These are phyloP conservation scores for Helichrysum umbraculigerum DNA, from an alignment of 129 eudicot genomes.

Conservation along the genomic window DNA sequence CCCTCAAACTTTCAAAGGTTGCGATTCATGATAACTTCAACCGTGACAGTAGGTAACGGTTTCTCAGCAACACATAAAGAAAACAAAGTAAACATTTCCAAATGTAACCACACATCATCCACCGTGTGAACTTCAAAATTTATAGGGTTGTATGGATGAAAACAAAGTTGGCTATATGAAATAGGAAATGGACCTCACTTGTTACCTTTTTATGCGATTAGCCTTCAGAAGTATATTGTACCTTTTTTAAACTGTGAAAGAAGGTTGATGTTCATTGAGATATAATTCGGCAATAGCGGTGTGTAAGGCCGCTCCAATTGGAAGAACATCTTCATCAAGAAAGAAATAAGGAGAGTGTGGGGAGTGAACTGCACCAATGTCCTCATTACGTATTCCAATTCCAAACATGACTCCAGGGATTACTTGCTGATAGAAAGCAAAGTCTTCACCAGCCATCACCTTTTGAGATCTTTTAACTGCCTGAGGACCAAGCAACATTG, in stretches of 20 bases:
- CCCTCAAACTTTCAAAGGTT: not conserved
- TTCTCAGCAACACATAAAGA: not conserved
- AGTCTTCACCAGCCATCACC: constrained; percentile 88
- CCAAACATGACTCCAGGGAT: constrained; percentile 73
- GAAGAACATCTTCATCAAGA: constrained; percentile 75
- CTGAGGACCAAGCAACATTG: constrained; percentile 50
- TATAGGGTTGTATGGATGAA: not conserved
- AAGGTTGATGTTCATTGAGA: constrained; percentile 38
- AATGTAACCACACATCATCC: not conserved
- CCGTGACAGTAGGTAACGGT: not conserved
- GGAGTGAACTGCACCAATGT: constrained; percentile 52
- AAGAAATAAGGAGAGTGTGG: constrained; percentile 85
- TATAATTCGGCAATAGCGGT: constrained; percentile 65
- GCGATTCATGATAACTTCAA: not conserved
- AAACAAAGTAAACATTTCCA: not conserved
- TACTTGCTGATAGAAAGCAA: constrained; percentile 71
- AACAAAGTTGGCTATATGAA: not conserved
- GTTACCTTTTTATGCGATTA: not conserved
- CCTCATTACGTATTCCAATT: constrained; percentile 70
- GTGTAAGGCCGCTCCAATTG: constrained; percentile 76
- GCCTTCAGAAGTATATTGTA: not conserved
- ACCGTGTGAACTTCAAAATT: not conserved
- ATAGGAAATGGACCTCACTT: not conserved
- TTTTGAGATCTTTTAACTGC: constrained; percentile 40
- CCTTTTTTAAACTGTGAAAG: constrained; percentile 15